Base-by-base conservation (phyloP, 2,329 filamentous ascomycete genomes). In the Neophaeococcomyces aloes region DNA sequence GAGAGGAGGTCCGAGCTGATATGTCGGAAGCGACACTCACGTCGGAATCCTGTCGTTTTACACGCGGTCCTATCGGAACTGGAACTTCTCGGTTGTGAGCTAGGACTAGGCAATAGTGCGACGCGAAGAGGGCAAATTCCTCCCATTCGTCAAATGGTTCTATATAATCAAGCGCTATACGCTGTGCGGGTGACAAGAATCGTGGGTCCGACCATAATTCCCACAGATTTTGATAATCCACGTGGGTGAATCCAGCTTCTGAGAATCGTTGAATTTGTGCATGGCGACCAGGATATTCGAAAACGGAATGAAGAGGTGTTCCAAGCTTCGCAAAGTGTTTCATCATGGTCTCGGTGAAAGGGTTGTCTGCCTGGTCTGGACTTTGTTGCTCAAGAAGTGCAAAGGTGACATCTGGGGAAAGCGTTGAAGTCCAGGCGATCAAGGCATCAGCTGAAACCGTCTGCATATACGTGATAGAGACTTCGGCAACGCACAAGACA, bases 141-240 rank as follows among this genome's bases (percentile, higher is more conserved):
- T 96, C 89, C 86, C 86, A 94, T 63, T 95, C 88, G 60, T 96
- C 89, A 58, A 96, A 95, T 1, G 82, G 78, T 57, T 95, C 89
- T 13, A 87, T 63, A 1, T 65, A 58, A 53, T 94, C 81, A 11
- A 95, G 64, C 8, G 65, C 65, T 29, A 59, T 65, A 50, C 85
- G 74, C 48, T 85, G 72, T 1, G 70, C 62, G 1, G 71, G 57
- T 4, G 68, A 69, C 15, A 94, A 63, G 59, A 88, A 88, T 2
- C 65, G 58, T 11, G 77, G 67, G 51, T 83, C 77, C 8, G 74
- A 77, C 88, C 88, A 95, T 1, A 87, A 68, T 44, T 86, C 75
- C 86, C 88, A 94, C 8, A 95, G 67, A 54, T 80, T 85, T 59
- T 75, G 74, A 34, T 78, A 74, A 11, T 72, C 65, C 13, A 81